Evolutionary conservation across 331 rosid genomes (phyloP).

Genomic region (Acacia pycnantha): DNA sequence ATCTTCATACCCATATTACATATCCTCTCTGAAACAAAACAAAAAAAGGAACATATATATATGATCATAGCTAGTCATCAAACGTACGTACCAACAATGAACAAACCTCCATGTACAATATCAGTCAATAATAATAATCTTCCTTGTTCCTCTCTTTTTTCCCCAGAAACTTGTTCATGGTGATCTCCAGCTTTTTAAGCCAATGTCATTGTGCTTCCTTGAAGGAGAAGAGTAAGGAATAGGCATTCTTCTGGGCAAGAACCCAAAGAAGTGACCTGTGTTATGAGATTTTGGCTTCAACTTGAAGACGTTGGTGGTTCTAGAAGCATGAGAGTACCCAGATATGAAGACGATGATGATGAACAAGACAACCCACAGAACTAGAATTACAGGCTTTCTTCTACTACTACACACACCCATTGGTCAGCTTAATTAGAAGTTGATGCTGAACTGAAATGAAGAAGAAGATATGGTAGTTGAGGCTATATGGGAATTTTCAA

Average conservation of each 20-base stretch:
- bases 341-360: conserved; percentile 44
- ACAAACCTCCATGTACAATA: conserved; percentile 52
- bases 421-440: background rate
- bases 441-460: background rate
- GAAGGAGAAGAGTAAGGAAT: conserved; percentile 92
- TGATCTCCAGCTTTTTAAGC: conserved; percentile 72
- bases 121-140: conserved; percentile 37
- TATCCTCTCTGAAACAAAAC: conserved; percentile 22
- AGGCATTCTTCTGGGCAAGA: conserved; percentile 82
- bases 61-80: background rate
- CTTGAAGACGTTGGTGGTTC: conserved; percentile 55
- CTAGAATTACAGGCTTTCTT: conserved; percentile 11
- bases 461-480: conserved; percentile 10
- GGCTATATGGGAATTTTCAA: background rate
- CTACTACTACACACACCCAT: conserved; percentile 51
- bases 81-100: conserved; percentile 47
- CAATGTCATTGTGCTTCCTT: conserved; percentile 92
- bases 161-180: conserved; percentile 40
- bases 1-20: conserved; percentile 25
- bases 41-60: background rate
- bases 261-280: conserved; percentile 74
- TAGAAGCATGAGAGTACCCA: conserved; percentile 46
- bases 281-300: conserved; percentile 48
- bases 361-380: conserved; percentile 41
- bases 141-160: background rate